Evolutionary conservation across 352 stramenopile species (phyloP).

Genomic region (Aphanomyces cochlioides): DNA sequence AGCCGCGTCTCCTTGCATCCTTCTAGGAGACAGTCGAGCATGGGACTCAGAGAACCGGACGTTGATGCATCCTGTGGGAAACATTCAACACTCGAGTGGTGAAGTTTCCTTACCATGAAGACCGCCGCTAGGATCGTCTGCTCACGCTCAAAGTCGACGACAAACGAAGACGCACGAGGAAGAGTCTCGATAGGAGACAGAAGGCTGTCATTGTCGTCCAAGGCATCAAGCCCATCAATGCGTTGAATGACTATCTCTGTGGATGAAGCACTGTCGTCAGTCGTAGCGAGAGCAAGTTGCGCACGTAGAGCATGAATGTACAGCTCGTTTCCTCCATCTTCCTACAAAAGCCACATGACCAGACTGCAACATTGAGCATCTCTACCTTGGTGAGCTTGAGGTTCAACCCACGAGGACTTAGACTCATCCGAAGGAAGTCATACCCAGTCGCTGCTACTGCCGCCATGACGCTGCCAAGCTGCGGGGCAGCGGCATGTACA

Average conservation of each 20-base stretch:
- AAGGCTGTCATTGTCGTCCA: no score
- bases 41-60: neutral
- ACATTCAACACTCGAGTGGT: neutral
- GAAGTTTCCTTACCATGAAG: neutral
- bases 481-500: neutral
- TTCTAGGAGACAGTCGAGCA: neutral
- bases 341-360: no score
- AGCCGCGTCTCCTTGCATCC: neutral
- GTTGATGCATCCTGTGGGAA: neutral
- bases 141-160: slow-evolving; percentile 25
- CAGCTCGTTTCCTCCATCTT: no score
- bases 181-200: no score
- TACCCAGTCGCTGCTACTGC: slow-evolving; percentile 15
- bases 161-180: neutral
- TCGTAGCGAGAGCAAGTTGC: no score
- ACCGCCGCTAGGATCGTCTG: slow-evolving; percentile 18
- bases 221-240: no score
- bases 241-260: no score
- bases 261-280: no score
- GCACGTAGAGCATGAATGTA: no score
- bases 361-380: no score
- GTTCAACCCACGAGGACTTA: neutral
- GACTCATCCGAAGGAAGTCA: neutral
- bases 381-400: slow-evolving; percentile 8
- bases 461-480: neutral